Evolutionary conservation across 2,329 filamentous ascomycete genomes (phyloP), one percentile per base, ranked within the genome.

Genomic region (Zasmidium angulare): DNA sequence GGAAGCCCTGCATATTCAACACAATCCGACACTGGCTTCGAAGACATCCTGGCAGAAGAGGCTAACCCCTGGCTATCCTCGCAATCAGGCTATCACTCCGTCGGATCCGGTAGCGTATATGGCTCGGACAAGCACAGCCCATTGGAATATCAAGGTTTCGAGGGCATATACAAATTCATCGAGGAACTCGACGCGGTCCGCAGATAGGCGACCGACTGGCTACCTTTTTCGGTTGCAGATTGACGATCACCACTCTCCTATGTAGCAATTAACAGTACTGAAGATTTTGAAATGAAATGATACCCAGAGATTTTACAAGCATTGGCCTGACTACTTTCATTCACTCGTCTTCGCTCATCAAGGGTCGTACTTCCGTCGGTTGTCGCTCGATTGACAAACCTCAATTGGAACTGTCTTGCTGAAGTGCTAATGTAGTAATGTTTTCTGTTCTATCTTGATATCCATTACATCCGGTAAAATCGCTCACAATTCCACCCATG

Each of bases 131-230:
- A 80, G 50, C 66, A 72, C 26, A 75, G 74, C 23, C 79, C 79
- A 2, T 77, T 86, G 12, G 84, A 84, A 53, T 87, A 86, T 63
- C 85, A 87, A 62, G 83, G 85, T 3, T 74, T 86, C 14, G 84
- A 89, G 68, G 86, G 86, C 2, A 88, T 89, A 31, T 86, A 87
- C 67, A 79, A 80, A 53, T 89, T 89, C 68, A 78, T 89, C 59
- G 83, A 86, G 66, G 82, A 87, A 63, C 87, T 86, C 66, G 85
- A 88, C 71, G 74, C 76, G 46, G 79, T 46, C 4, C 46, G 50
- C 22, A 50, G 52, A 52, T 66, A 60, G 31, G 46, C n/a, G 31
- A 23, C 14, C 12, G 4, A 12, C 20, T 19, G 10, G 55, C 46
- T 52, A 53, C 52, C 20, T 56, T 57, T 14, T 36, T 46, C 26